Conservation (phyloP, 805 yeast genomes). For the Yamadazyma kitorensis region DNA sequence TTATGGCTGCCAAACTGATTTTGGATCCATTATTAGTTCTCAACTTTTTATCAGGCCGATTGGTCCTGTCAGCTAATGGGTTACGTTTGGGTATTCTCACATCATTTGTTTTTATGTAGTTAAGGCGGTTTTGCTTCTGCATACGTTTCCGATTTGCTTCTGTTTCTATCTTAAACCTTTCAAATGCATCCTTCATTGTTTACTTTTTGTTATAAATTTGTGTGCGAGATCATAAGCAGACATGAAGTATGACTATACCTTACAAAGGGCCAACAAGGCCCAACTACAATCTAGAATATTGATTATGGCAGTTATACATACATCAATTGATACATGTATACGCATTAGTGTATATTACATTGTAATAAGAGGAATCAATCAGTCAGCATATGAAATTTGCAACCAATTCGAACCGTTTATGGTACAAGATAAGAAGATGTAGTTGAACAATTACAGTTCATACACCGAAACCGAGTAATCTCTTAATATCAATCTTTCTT, state of each 20-base stretch:
- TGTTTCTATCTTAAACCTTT: constrained; percentile 8
- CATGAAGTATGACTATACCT: too few relatives aligned
- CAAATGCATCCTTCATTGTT: constrained; percentile 12
- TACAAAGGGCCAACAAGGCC: too few relatives aligned
- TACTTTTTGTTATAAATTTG: neutral
- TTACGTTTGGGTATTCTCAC: neutral
- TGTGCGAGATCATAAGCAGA: too few relatives aligned
- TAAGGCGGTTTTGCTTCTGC: constrained; percentile 3
- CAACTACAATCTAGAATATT: too few relatives aligned
- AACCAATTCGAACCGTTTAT: too few relatives aligned
- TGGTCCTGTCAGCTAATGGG: constrained; percentile 5
- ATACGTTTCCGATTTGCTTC: constrained; percentile 8
- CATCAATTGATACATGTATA: too few relatives aligned
- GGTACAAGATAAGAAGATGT: too few relatives aligned
- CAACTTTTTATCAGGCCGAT: constrained; percentile 1
- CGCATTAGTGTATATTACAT: too few relatives aligned
- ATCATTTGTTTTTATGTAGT: neutral
- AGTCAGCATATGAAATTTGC: too few relatives aligned
- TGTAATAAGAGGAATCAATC: too few relatives aligned
- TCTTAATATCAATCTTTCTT: constrained; percentile 28
- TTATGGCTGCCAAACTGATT: neutral
- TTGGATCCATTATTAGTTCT: too few relatives aligned
- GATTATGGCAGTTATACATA: too few relatives aligned
- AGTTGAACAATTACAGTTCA: constrained; percentile 10
- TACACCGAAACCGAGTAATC: constrained; percentile 34